These are phyloP conservation scores for Senna siamea DNA, from an alignment of 306 rosid genomes.

Conservation along the genomic window DNA sequence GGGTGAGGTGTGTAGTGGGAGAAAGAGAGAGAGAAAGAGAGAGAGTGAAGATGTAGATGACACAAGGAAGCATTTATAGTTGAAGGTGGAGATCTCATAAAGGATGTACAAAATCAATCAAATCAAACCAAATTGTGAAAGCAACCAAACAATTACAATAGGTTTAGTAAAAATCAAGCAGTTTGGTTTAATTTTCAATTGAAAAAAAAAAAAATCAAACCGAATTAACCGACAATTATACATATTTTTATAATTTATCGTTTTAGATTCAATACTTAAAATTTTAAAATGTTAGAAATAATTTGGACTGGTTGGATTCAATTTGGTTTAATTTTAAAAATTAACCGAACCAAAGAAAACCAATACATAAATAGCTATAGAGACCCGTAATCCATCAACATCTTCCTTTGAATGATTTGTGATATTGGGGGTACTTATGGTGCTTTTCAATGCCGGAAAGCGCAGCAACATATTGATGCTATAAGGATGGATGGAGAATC, in stretches of 20 bases:
- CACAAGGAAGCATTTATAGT: constrained; percentile 51
- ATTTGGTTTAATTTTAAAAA: background rate
- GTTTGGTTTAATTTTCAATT: too few relatives aligned
- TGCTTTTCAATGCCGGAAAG: constrained; percentile 17
- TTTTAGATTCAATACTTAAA: too few relatives aligned
- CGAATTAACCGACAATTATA: too few relatives aligned
- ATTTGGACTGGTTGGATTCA: too few relatives aligned
- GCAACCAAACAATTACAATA: too few relatives aligned
- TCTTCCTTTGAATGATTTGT: constrained; percentile 39
- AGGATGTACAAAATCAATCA: background rate
- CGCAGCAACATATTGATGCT: constrained; percentile 35
- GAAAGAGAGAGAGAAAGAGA: constrained; percentile 19
- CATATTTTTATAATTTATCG: too few relatives aligned
- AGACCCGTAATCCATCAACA: constrained; percentile 33
- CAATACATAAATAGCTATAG: too few relatives aligned
- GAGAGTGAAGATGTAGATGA: constrained; percentile 38
- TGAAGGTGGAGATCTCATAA: constrained; percentile 37
- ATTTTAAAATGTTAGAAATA: too few relatives aligned
- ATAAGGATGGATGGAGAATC: background rate
- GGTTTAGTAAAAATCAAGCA: too few relatives aligned
- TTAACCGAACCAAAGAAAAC: background rate
- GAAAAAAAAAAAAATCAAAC: too few relatives aligned
- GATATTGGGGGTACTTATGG: constrained; percentile 9
- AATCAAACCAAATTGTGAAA: background rate
- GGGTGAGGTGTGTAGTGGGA: too few relatives aligned